Percentiles rank a stretch among this genome's conserved stretches.
Conservation (phyloP, 1,284 basidiomycete species). For the Cronartium quercuum region DNA sequence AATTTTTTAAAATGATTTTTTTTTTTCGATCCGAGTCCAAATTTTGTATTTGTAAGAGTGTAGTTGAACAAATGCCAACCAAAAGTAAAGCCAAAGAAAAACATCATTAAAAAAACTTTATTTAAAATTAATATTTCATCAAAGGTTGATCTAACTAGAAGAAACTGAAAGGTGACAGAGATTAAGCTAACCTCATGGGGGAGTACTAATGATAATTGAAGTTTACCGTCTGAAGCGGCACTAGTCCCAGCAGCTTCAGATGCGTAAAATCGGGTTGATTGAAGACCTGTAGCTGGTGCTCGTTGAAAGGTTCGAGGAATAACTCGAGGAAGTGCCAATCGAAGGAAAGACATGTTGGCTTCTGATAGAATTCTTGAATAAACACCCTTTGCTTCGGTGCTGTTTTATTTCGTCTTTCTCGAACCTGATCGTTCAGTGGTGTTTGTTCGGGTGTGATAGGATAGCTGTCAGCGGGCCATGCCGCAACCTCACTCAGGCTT, state of each 20-base stretch:
- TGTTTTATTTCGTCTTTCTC: too few relatives aligned
- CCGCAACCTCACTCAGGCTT: too few relatives aligned
- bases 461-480: too few relatives aligned
- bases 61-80: not conserved
- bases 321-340: not conserved
- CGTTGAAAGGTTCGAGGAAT: not conserved
- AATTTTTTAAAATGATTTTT: not conserved
- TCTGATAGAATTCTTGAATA: too few relatives aligned
- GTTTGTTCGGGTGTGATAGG: too few relatives aligned
- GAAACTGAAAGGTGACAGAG: not conserved
- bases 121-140: not conserved
- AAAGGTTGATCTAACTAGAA: too few relatives aligned
- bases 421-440: too few relatives aligned
- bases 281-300: not conserved
- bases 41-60: not conserved
- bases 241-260: constrained; percentile 10
- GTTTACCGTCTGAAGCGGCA: constrained; percentile 60
- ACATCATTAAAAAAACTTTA: not conserved
- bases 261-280: constrained; percentile 16
- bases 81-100: not conserved
- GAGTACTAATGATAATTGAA: constrained; percentile 79
- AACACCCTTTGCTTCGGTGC: too few relatives aligned
- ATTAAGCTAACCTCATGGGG: constrained; percentile 74
- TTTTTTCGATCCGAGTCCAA: not conserved
- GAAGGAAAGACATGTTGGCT: not conserved